Base-by-base conservation (phyloP, 192 early-diverging fungal species). In the Glomus cerebriforme region DNA sequence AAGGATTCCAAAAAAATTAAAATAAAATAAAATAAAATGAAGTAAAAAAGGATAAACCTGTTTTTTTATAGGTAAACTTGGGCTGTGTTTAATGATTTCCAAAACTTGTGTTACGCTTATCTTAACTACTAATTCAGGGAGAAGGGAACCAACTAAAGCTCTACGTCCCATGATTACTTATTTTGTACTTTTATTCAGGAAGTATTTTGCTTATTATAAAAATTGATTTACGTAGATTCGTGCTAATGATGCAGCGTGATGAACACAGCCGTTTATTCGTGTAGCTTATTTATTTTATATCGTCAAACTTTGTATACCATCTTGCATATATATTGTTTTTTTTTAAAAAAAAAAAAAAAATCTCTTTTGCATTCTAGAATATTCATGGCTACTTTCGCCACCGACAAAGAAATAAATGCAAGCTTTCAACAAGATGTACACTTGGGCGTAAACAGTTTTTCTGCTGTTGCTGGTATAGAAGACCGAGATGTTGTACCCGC, bases 401-500 rank as follows among this genome's bases (percentile, higher is more conserved):
- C 63, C 15, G 77, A 78, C 22, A 78, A 78, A 59, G 77, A 78
- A 24, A 29, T 78, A 22, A 69, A 29, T 69, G 22, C 49, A 24
- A 47, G 32, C 68, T 29, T 17, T 64, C 60, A 62, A 76, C 35
- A 59, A 59, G 77, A 78, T 54, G 67, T 67, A 3, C 77, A 78
- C 10, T 24, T 78, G 22, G 66, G 77, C 22, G 77, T 78, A 65
- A 59, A 27, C 54, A 78, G 59, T 58, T 78, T 78, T 54, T 78
- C 45, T 31, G 77, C 77, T 34, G 27, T 43, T 31, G 59, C 62
- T 68, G 22, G 58, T n/a, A 19, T 59, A 59, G 32, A 79, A 39
- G 73, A 86, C 83, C 78, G 78, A 79, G 68, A 45, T 82, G 29
- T 86, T 80, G 73, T 74, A 39, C 49, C 75, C 62, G 81, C 85